These are phyloP conservation scores for Exophiala aquamarina DNA, from an alignment of 2,329 filamentous ascomycete species.

Conservation along the genomic window DNA sequence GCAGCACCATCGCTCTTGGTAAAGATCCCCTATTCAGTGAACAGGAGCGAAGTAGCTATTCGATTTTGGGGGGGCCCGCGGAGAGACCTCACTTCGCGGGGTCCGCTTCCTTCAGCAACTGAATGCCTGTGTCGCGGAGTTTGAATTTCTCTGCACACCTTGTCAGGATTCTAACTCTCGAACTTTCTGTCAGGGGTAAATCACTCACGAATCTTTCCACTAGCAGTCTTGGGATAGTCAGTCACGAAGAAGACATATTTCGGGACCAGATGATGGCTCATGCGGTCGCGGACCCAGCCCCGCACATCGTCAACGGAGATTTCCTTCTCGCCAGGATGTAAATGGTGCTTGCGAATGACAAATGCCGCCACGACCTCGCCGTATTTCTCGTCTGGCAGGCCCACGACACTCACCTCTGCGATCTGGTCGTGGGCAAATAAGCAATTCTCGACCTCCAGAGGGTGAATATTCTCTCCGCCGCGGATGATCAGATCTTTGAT, in stretches of 20 bases:
- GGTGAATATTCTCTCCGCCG: slow-evolving; percentile 94
- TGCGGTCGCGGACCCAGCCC: slow-evolving; percentile 67
- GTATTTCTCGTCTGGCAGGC: slow-evolving; percentile 75
- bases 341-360: slow-evolving; percentile 55
- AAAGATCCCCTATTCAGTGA: no score
- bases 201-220: slow-evolving; percentile 94
- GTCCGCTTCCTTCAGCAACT: slow-evolving; percentile 38
- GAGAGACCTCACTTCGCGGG: not conserved
- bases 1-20: no score
- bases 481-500: slow-evolving; percentile 90
- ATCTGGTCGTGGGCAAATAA: slow-evolving; percentile 71
- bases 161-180: not conserved
- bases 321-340: slow-evolving; percentile 46
- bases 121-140: slow-evolving; percentile 65
- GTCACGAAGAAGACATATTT: slow-evolving; percentile 86
- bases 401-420: slow-evolving; percentile 77
- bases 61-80: no score
- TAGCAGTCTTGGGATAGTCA: slow-evolving; percentile 90
- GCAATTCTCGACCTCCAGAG: slow-evolving; percentile 87
- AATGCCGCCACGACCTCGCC: slow-evolving; percentile 89
- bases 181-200: no score
- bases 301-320: slow-evolving; percentile 62
- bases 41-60: no score
- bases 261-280: slow-evolving; percentile 77
- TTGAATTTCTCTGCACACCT: slow-evolving; percentile 55